Conservation (phyloP, 23 red algal genomes). For the Gracilaria gracilis region DNA sequence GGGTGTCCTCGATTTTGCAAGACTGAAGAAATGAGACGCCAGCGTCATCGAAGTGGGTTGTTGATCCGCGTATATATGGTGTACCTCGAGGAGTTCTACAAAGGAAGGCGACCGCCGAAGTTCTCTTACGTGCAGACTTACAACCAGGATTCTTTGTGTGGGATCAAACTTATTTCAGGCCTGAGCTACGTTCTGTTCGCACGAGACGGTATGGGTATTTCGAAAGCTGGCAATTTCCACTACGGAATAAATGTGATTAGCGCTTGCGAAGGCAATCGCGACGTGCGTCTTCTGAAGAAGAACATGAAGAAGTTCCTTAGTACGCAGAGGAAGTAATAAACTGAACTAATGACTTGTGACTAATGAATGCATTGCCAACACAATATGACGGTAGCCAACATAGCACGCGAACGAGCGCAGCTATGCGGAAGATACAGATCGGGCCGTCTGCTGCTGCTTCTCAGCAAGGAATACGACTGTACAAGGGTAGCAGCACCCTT, state of each 20-base stretch:
- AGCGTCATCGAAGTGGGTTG: background rate
- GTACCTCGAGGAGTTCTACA: conserved; percentile 5
- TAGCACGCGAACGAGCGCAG: too few relatives aligned
- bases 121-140: conserved; percentile 19
- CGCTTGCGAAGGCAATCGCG: background rate
- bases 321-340: background rate
- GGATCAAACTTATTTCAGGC: background rate
- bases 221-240: conserved; percentile 17
- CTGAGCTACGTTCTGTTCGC: background rate
- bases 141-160: background rate
- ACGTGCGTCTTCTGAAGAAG: background rate
- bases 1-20: conserved; percentile 14
- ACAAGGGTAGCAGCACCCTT: too few relatives aligned
- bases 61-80: conserved; percentile 9
- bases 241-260: background rate
- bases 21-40: background rate
- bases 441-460: too few relatives aligned
- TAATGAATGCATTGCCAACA: background rate
- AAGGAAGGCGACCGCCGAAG: background rate
- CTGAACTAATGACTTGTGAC: background rate
- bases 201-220: background rate
- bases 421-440: too few relatives aligned
- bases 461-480: too few relatives aligned
- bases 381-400: too few relatives aligned
- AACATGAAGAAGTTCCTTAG: conserved; percentile 2